Evolutionary conservation across 2,329 filamentous ascomycete genomes (phyloP), one percentile per base, ranked within the genome.

Genomic region (Hymenoscyphus albidus): DNA sequence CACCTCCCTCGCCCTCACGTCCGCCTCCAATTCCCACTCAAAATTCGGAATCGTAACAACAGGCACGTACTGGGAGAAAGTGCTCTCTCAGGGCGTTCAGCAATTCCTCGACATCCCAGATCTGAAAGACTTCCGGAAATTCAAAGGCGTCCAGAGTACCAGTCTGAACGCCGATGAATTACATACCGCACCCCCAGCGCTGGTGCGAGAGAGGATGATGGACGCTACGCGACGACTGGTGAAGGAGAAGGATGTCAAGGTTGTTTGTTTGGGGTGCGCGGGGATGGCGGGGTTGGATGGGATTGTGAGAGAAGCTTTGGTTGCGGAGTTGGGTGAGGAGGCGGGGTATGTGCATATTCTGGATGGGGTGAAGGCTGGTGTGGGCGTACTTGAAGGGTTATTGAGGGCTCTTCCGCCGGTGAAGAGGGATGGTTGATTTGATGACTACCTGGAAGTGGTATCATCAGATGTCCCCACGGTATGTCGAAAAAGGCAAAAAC

Each of bases 11-110:
- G 64, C 69, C 5, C 76, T 83, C 31, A 78, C 82, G 54, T 9
- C 44, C 7, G 74, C 63, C 32, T 74, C 71, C 63, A 38, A 38
- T 66, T 66, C 1, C 67, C 35, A 60, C 48, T 70, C 62, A 76
- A 80, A 78, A 58, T 97, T 95, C 81, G 94, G 93, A 1, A 95
- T 98, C 68, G 89, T 98, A 5, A 94, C 90, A 5, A 97, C 94
- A 0, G 93, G 93, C 0, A 85, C 85, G 64, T 90, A 90, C 68
- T 97, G 93, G 94, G 89, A 94, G 72, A 76, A 80, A 0, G 87
- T 95, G 42, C 80, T 97, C 13, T 80, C 79, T 0, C 78, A 83
- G 0, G 93, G 90, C 0, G 88, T 95, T 0, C 78, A 78, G 1
- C 75, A 77, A 0, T 88, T 91, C 68, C 76, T 96, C 0, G 90